phyloP scores from a whole-genome alignment of 1,284 basidiomycete species.

The Austroboletus olivaceoglutinosus region DNA sequence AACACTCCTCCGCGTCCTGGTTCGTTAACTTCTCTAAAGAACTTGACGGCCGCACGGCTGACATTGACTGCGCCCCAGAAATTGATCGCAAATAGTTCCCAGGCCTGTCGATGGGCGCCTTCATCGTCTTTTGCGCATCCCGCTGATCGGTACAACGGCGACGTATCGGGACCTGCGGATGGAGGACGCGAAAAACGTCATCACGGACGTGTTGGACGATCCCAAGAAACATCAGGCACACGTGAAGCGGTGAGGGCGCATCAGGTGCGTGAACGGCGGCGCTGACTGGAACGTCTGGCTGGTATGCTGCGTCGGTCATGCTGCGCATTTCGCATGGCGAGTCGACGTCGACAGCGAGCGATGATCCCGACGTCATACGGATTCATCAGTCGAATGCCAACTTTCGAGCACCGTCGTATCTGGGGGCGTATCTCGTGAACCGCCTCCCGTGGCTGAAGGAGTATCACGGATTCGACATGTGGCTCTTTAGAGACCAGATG shows the following conservation, averaged over 20 bases:
- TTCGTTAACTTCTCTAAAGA: constrained; percentile 22
- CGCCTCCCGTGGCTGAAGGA: constrained; percentile 50
- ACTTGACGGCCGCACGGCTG: constrained; percentile 10
- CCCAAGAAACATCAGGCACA: constrained; percentile 37
- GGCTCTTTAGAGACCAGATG: constrained; percentile 51
- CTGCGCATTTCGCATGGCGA: constrained; percentile 67
- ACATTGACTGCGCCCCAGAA: constrained; percentile 22
- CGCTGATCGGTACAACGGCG: constrained; percentile 35
- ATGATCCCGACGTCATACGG: constrained; percentile 55
- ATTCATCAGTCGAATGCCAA: constrained; percentile 49
- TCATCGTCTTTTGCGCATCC: constrained; percentile 4
- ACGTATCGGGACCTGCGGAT: constrained; percentile 37
- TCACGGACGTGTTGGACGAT: constrained; percentile 39
- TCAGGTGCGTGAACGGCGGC: not conserved
- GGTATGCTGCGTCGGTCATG: constrained; percentile 62
- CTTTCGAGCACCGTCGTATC: constrained; percentile 49
- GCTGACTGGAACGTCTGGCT: constrained; percentile 22
- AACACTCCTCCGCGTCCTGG: constrained; percentile 5
- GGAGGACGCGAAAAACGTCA: constrained; percentile 35
- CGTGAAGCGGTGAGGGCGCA: constrained; percentile 23
- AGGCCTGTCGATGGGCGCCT: not conserved
- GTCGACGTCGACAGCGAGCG: constrained; percentile 44
- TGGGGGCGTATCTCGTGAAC: constrained; percentile 60
- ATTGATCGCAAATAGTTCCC: constrained; percentile 20
- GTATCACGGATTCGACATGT: constrained; percentile 54